phyloP scores from a whole-genome alignment of 495 filamentous ascomycete genomes.

The Gamarada debralockiae region DNA sequence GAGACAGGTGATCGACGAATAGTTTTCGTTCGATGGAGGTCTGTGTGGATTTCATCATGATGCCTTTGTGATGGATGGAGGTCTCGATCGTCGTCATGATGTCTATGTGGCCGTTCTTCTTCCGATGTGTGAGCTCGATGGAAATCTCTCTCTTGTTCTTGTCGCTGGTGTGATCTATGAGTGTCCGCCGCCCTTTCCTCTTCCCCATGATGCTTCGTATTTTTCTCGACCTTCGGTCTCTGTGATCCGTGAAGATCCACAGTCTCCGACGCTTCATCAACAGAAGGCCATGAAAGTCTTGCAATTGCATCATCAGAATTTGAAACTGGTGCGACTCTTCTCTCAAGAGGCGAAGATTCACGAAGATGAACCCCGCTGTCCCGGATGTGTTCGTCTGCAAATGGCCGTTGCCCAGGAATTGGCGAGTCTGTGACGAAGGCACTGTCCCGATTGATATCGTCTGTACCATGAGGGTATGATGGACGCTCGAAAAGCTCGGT shows the following conservation, averaged over 20 bases:
- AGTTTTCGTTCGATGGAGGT: constrained; percentile 15
- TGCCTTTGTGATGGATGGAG: neutral
- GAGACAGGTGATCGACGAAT: neutral
- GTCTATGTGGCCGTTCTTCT: neutral
- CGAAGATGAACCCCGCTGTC: constrained; percentile 52
- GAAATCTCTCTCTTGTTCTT: constrained; percentile 4
- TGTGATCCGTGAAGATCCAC: constrained; percentile 23
- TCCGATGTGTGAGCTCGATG: neutral
- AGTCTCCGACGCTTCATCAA: constrained; percentile 40
- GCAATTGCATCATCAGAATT: constrained; percentile 51
- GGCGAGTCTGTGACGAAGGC: constrained; percentile 41
- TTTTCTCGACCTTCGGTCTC: constrained; percentile 5
- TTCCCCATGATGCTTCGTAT: constrained; percentile 4
- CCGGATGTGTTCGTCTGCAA: constrained; percentile 28
- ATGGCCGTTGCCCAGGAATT: constrained; percentile 24
- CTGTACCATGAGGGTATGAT: constrained; percentile 4
- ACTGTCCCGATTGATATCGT: constrained; percentile 46
- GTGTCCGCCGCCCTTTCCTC: neutral
- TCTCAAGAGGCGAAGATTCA: constrained; percentile 23
- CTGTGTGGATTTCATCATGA: constrained; percentile 2
- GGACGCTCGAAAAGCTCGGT: constrained; percentile 1
- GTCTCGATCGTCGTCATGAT: neutral
- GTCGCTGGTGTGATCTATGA: neutral
- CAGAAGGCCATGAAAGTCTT: constrained; percentile 45
- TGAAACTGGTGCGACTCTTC: constrained; percentile 5